Conservation (phyloP, 768 basidiomycete genomes). For the Hypholoma fasciculare region DNA sequence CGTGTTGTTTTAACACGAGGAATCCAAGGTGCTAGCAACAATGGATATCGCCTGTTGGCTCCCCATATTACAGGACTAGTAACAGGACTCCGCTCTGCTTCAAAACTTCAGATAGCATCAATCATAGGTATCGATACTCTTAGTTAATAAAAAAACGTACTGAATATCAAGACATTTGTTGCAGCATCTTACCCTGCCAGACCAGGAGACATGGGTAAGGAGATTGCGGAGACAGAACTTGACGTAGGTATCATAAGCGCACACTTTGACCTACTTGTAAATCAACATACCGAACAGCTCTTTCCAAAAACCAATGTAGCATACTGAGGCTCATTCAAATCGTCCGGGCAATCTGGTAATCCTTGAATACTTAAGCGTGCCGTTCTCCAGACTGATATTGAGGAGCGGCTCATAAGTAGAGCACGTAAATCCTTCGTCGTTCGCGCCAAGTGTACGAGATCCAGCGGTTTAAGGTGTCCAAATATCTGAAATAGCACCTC, state of each 20-base stretch:
- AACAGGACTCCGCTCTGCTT: not conserved
- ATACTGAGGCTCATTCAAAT: conserved; percentile 26
- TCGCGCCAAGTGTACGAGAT: conserved; percentile 20
- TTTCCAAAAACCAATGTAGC: conserved; percentile 20
- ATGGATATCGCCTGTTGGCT: not conserved
- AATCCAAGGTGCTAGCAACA: not conserved
- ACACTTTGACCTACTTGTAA: not conserved
- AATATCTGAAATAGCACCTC: conserved; percentile 17
- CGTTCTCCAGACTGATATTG: conserved; percentile 22
- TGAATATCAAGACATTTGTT: not conserved
- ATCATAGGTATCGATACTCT: not conserved
- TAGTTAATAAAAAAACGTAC: not conserved
- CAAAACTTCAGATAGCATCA: not conserved
- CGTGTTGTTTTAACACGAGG: not conserved
- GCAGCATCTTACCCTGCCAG: conserved; percentile 1
- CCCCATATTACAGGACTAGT: not conserved
- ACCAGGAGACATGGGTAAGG: not conserved
- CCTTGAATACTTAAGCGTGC: conserved; percentile 13
- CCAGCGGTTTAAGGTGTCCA: conserved; percentile 13
- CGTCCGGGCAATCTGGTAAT: conserved; percentile 23
- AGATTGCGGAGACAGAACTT: not conserved
- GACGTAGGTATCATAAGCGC: not conserved
- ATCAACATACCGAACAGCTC: conserved; percentile 16
- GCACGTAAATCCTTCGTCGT: conserved; percentile 18
- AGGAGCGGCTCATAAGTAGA: conserved; percentile 17